Evolutionary conservation across 169 alveolate species (phyloP).

Genomic region (Plasmodium inui): DNA sequence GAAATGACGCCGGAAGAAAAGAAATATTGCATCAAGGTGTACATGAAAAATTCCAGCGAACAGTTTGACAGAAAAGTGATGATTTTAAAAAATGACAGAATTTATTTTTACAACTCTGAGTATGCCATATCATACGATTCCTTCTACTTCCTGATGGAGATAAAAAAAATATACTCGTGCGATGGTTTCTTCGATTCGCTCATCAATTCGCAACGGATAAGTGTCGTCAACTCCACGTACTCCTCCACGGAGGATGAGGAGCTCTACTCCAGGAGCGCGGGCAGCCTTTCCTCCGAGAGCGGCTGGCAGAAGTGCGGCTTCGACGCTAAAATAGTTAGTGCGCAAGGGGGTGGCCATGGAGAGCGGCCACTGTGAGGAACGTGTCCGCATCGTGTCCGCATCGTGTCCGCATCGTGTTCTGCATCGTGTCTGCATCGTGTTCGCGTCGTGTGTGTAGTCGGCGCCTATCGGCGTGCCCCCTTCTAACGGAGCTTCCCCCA

Average conservation of each 20-base stretch:
- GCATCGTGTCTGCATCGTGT: neutral
- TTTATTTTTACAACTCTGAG: slow-evolving; percentile 50
- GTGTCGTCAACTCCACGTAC: slow-evolving; percentile 18
- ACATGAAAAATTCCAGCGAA: slow-evolving; percentile 29
- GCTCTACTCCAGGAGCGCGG: slow-evolving; percentile 11
- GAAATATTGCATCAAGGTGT: slow-evolving; percentile 45
- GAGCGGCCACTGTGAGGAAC: neutral
- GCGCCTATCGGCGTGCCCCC: neutral
- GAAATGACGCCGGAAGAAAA: slow-evolving; percentile 37
- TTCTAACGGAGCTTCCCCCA: neutral
- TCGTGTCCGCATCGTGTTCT: neutral
- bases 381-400: neutral
- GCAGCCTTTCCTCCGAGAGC: slow-evolving; percentile 35
- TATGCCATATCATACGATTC: slow-evolving; percentile 67
- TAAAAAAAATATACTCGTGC: slow-evolving; percentile 59
- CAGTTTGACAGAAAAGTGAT: slow-evolving; percentile 60
- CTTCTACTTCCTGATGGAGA: slow-evolving; percentile 69
- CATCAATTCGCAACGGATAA: slow-evolving; percentile 37
- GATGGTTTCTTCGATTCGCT: slow-evolving; percentile 71
- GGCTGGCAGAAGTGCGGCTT: slow-evolving; percentile 76
- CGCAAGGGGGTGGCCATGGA: neutral
- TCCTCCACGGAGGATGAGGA: slow-evolving; percentile 60
- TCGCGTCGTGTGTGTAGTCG: neutral
- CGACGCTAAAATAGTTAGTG: slow-evolving; percentile 67
- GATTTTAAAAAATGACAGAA: slow-evolving; percentile 51